Conservation (phyloP, 352 stramenopile genomes). For the Phytophthora sansomeana region DNA sequence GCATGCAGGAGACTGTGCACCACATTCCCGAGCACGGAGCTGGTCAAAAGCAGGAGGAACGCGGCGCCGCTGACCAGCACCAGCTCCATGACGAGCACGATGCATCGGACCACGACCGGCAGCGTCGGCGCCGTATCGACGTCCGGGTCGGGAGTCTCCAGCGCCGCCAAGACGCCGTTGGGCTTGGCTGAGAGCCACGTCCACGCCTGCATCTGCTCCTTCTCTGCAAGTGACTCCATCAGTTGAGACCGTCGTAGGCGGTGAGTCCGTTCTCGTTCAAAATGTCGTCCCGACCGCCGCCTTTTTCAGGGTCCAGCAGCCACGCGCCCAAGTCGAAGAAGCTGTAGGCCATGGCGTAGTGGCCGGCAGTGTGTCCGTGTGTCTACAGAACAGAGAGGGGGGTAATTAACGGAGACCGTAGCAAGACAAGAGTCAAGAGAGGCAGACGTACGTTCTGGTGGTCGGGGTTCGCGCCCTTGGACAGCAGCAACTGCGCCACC, state of each 20-base stretch:
- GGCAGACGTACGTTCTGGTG: slow-evolving; percentile 81
- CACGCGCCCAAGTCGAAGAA: slow-evolving; percentile 93
- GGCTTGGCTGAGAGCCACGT: slow-evolving; percentile 29
- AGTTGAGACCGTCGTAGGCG: slow-evolving; percentile 91
- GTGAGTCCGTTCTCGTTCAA: slow-evolving; percentile 93
- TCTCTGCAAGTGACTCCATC: slow-evolving; percentile 22
- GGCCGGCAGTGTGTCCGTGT: slow-evolving; percentile 91
- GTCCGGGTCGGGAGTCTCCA: slow-evolving; percentile 26
- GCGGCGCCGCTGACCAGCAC: slow-evolving; percentile 33
- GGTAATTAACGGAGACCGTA: slow-evolving; percentile 5
- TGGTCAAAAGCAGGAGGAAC: slow-evolving; percentile 46
- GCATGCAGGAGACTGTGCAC: slow-evolving; percentile 20
- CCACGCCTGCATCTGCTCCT: slow-evolving; percentile 22
- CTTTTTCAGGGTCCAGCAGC: slow-evolving; percentile 88
- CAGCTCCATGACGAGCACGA: slow-evolving; percentile 59
- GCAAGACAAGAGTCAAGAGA: slow-evolving; percentile 6
- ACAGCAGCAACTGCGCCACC: slow-evolving; percentile 91
- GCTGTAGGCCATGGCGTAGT: slow-evolving; percentile 94
- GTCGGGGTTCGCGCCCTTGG: slow-evolving; percentile 91
- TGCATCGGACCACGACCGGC: slow-evolving; percentile 23
- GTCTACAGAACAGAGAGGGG: slow-evolving; percentile 39
- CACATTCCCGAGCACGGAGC: slow-evolving; percentile 26
- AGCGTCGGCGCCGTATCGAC: not conserved
- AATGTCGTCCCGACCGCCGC: slow-evolving; percentile 85
- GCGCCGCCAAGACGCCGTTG: slow-evolving; percentile 45